Base-by-base conservation (phyloP, 345 rosid species). In the Lepidium sativum region DNA sequence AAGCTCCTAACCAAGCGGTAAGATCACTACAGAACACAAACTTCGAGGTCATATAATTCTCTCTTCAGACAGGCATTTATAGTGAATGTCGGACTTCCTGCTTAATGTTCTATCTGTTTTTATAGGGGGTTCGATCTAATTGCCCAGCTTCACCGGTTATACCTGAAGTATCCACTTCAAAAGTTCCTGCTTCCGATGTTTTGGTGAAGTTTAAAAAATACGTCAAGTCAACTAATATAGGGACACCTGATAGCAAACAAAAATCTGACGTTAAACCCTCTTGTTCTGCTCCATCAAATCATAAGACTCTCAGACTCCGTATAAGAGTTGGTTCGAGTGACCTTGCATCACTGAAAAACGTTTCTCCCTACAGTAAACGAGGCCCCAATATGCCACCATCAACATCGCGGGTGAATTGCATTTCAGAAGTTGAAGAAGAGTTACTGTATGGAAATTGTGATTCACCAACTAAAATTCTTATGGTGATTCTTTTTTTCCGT, bases 281-380 rank as follows among this genome's bases (percentile, higher is more conserved):
- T 49, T 67, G 65, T 54, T 59, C 69, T 58, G 68, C 80, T 51
- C 70, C 83, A 44, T 68, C 85, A 11, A 84, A 88, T 57, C 87
- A 75, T 63, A 94, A 82, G 73, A 74, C 75, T 72, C 75, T 85
- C 59, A 88, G 78, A 79, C 79, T 94, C 62, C 86, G 96, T 72
- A 81, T 86, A 23, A 90, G 80, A 86, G 79, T 88, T 62, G 87
- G 97, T 73, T 79, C 95, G 14, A 91, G 77, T 80, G 89, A 90
- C 78, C 80, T 82, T 81, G 73, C 80, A 17, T 78, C 88, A 32
- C 78, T 63, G 72, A 86, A 83, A 64, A 87, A 77, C 76, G 91
- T 81, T 58, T 88, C 80, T 60, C 78, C 84, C 54, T 77, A 74
- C 72, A 78, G 86, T 80, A 91, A 86, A 25, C 87, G 83, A 54